phyloP scores from a whole-genome alignment of 331 rosid species.

The Malus hybrid region DNA sequence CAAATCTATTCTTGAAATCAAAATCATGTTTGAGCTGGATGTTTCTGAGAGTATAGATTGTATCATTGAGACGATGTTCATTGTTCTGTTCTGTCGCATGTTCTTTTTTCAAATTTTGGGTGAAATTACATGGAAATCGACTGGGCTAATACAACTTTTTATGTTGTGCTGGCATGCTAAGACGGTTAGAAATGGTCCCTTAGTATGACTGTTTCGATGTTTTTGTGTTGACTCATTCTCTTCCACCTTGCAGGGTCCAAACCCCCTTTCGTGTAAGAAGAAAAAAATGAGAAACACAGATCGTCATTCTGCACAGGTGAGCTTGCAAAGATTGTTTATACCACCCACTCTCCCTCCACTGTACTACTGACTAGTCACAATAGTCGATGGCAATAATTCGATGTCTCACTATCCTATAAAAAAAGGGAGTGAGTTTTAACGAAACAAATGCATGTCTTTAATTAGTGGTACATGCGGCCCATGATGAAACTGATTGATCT shows the following conservation, averaged over 20 bases:
- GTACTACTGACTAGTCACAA: neutral
- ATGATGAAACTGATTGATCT: neutral
- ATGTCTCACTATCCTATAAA: neutral
- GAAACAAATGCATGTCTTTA: neutral
- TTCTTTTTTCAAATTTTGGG: neutral
- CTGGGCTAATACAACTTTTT: neutral
- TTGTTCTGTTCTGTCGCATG: neutral
- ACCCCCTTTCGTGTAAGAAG: constrained; percentile 82
- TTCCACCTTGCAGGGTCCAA: constrained; percentile 57
- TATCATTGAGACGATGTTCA: neutral
- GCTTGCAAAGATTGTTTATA: neutral
- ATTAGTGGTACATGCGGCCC: neutral
- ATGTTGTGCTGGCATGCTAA: neutral
- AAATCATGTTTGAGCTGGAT: neutral
- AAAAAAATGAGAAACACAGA: constrained; percentile 47
- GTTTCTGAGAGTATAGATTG: neutral
- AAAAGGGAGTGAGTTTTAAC: too few relatives aligned
- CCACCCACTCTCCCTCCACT: neutral
- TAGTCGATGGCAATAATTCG: neutral
- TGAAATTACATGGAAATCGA: too few relatives aligned
- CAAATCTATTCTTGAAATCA: neutral
- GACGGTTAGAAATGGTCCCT: neutral
- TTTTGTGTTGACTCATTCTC: neutral
- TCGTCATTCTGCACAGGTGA: constrained; percentile 37
- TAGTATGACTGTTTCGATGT: neutral